These are phyloP conservation scores for Zelopaecilomyces penicillatus DNA, from an alignment of 2,329 filamentous ascomycete species.

Conservation along the genomic window DNA sequence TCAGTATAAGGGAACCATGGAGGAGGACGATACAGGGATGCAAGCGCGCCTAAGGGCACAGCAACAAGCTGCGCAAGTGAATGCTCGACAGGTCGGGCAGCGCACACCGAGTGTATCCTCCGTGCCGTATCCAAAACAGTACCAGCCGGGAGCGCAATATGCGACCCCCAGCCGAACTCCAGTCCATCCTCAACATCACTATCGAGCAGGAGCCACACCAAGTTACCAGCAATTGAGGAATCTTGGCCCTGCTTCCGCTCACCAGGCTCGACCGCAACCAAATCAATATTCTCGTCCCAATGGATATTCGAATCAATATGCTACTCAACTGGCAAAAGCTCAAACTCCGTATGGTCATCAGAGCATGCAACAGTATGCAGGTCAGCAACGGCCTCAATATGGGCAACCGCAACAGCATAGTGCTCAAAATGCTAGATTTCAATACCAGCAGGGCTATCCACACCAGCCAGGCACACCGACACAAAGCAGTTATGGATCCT, in stretches of 20 bases:
- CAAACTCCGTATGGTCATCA: slow-evolving; percentile 45
- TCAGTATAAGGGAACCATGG: slow-evolving; percentile 71
- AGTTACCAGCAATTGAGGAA: slow-evolving; percentile 35
- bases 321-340: slow-evolving; percentile 43
- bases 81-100: slow-evolving; percentile 28
- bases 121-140: slow-evolving; percentile 35
- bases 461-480: slow-evolving; percentile 29
- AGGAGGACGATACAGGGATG: slow-evolving; percentile 64
- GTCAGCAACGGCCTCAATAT: slow-evolving; percentile 38
- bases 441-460: slow-evolving; percentile 29
- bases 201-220: slow-evolving; percentile 29
- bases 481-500: slow-evolving; percentile 28
- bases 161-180: slow-evolving; percentile 38
- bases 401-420: slow-evolving; percentile 33
- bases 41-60: slow-evolving; percentile 41
- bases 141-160: slow-evolving; percentile 36
- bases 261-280: slow-evolving; percentile 30
- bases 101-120: slow-evolving; percentile 31
- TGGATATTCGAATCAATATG: slow-evolving; percentile 38
- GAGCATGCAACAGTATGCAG: slow-evolving; percentile 39
- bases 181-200: slow-evolving; percentile 37
- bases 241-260: slow-evolving; percentile 21
- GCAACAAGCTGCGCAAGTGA: slow-evolving; percentile 25
- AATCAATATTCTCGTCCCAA: slow-evolving; percentile 44
- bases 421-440: slow-evolving; percentile 35